A percentile compares a stretch with the other conserved stretches of the same genome.
Conservation (phyloP, 495 filamentous ascomycete species). For the Penicillium argentinense region DNA sequence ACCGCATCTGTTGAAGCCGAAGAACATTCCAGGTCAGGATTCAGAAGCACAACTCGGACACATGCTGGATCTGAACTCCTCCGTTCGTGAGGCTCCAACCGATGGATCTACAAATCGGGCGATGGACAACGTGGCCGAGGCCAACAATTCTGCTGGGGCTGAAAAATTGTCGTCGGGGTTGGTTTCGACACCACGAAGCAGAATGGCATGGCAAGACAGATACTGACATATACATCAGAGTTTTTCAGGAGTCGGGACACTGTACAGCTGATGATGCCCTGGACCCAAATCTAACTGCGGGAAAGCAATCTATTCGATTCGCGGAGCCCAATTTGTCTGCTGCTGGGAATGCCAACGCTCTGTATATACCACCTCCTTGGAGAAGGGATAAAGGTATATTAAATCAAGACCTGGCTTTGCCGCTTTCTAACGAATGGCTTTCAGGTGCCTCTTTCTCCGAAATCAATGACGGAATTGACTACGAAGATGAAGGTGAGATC, state of each 20-base stretch:
- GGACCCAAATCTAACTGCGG: neutral
- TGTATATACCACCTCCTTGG: constrained; percentile 37
- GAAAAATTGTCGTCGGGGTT: constrained; percentile 2
- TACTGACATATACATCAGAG: constrained; percentile 1
- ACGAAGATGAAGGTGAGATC: constrained; percentile 13
- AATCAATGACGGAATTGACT: constrained; percentile 11
- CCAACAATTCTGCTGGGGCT: neutral
- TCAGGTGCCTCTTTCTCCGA: constrained; percentile 20
- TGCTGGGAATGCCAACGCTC: constrained; percentile 15
- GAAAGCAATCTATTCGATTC: constrained; percentile 5
- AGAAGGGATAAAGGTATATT: constrained; percentile 31
- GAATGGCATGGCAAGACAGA: neutral
- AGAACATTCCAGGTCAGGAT: neutral
- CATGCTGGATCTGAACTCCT: neutral
- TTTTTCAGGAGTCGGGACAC: neutral
- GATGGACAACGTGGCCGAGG: neutral
- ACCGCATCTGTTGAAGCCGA: constrained; percentile 1
- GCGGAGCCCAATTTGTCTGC: neutral
- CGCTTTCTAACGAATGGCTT: constrained; percentile 1
- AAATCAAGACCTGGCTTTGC: neutral
- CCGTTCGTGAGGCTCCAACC: neutral
- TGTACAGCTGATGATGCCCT: neutral
- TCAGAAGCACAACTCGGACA: constrained; percentile 2
- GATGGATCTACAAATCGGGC: neutral
- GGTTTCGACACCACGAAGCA: neutral